Base-by-base conservation (phyloP, 768 basidiomycete species). In the Ramaria rubella region DNA sequence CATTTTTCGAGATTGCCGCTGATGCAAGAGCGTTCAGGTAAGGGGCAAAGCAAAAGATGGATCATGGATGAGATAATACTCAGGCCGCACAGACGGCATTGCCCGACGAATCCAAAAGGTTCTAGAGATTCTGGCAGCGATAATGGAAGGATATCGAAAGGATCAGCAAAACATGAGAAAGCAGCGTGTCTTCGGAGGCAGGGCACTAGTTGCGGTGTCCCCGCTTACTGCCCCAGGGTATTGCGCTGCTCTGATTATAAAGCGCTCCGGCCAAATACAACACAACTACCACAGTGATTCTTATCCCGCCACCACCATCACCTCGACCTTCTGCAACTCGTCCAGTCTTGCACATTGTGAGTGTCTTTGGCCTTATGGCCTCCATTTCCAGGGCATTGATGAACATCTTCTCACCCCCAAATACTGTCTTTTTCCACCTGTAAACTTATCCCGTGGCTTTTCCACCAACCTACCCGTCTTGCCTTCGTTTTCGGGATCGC, bases 251-350 rank as follows among this genome's bases (percentile, higher is more conserved):
- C 19, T 26, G 52, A 44, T 34, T 29, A 48, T 27, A 43, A 51
- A 51, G 49, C 49, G 30, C 9, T 48, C 31, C n/a, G 26, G 26
- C 27, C 33, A 45, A 26, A 42, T 42, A 52, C 12, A 14, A 54
- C 38, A n/a, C 38, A 54, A 43, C 46, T 30, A 43, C 33, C 26
- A 54, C 55, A 31, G 44, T 45, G 46, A 46, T 56, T 56, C 44
- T 56, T 56, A 56, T 56, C 55, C 55, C 55, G 55, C 43, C 55
- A 56, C 52, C 24, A 54, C 53, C 53, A 43, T 55, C 53, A 27
- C 38, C 53, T 26, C 42, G 8, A 21, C 44, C 44, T 46, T 24
- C 33, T n/a, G 24, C 55, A 33, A 29, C 29, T 49, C 34, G 31
- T 34, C 24, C n/a, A 56, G 43, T 49, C 43, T 46, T 15, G 12